Percentiles rank a stretch among this genome's conserved stretches.
Conservation (phyloP, 257 asterid species). For the Capsicum chinense region DNA sequence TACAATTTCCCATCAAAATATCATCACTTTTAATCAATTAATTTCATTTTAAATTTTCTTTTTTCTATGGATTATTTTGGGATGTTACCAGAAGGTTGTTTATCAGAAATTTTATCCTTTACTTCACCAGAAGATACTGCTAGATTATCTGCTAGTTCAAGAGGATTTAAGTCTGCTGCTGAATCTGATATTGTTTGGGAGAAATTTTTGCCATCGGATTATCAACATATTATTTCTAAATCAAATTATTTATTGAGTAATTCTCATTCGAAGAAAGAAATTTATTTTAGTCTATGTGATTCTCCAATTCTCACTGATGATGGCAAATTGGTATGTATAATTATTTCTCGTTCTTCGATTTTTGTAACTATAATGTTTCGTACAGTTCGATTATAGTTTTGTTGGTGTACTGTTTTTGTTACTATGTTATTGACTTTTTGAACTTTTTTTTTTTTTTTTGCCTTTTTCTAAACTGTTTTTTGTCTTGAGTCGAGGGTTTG, state of each 20-base stretch:
- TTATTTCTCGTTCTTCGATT: not conserved
- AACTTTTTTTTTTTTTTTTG: no score
- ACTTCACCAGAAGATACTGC: constrained; percentile 39
- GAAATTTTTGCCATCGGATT: constrained; percentile 23
- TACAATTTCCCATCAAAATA: not conserved
- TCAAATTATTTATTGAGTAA: not conserved
- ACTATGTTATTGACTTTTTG: no score
- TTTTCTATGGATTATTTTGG: not conserved
- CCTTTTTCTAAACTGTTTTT: no score
- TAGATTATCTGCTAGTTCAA: constrained; percentile 22
- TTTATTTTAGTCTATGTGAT: constrained; percentile 18
- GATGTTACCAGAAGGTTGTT: constrained; percentile 35
- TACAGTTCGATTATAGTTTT: no score
- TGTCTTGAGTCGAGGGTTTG: no score
- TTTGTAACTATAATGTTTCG: no score
- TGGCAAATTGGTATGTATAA: not conserved
- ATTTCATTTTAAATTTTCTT: not conserved
- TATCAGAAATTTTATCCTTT: constrained; percentile 33
- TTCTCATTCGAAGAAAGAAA: not conserved
- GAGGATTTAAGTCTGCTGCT: constrained; percentile 37
- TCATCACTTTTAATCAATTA: not conserved
- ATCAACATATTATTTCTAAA: not conserved
- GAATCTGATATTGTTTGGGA: constrained; percentile 42
- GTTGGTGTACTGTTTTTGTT: no score
- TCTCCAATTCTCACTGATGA: constrained; percentile 24